Percentiles rank a stretch among this genome's conserved stretches.
These are phyloP conservation scores for Aegilops speltoides DNA, from an alignment of 176 grass and related monocot species.

Conservation along the genomic window DNA sequence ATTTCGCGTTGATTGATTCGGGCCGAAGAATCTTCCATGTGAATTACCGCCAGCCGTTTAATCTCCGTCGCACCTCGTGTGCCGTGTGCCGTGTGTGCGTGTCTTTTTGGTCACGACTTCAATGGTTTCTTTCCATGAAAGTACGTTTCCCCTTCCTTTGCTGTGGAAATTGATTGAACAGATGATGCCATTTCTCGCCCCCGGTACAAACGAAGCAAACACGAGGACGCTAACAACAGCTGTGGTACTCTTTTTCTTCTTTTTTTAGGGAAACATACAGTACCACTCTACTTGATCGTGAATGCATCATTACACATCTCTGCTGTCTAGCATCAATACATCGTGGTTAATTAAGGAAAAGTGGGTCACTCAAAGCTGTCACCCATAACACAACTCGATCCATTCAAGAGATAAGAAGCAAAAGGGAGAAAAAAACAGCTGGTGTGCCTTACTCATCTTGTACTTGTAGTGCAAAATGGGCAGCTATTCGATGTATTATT, in stretches of 20 bases:
- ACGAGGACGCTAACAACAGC: neutral
- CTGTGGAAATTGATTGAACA: neutral
- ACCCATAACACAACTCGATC: neutral
- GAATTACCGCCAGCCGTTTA: neutral
- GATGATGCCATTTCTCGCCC: neutral
- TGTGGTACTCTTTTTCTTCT: neutral
- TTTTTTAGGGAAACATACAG: too few species aligned
- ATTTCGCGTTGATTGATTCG: neutral
- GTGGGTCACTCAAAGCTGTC: neutral
- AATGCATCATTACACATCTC: neutral
- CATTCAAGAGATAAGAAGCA: too few species aligned
- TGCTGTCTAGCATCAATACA: neutral
- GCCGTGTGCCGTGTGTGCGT: neutral
- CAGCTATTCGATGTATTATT: neutral
- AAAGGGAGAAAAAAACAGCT: too few species aligned
- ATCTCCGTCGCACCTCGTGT: neutral
- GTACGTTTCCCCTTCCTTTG: neutral
- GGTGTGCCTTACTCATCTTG: neutral
- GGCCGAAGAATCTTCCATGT: neutral
- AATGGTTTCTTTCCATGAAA: neutral
- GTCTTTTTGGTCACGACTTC: neutral
- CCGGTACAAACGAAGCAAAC: neutral
- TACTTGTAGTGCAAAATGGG: neutral
- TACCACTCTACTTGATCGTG: neutral
- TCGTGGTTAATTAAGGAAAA: constrained; percentile 10